Percentiles rank a stretch among this genome's conserved stretches.
phyloP scores from a whole-genome alignment of 495 filamentous ascomycete species.

The Daldinia loculata region DNA sequence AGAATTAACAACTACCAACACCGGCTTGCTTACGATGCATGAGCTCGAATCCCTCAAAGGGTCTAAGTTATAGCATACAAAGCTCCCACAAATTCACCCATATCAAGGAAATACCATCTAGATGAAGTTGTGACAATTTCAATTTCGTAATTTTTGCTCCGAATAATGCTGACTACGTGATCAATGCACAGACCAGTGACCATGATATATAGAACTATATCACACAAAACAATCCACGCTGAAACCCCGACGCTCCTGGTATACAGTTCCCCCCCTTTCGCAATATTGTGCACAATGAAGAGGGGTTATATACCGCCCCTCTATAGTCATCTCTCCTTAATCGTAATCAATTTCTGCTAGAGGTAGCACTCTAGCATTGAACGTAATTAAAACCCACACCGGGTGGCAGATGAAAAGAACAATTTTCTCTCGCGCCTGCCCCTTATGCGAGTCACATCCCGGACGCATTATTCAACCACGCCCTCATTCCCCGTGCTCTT shows the following conservation, averaged over 20 bases:
- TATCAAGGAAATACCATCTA: not conserved
- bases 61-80: no score
- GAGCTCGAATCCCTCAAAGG: not conserved
- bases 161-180: slow-evolving; percentile 35
- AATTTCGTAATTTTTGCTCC: slow-evolving; percentile 31
- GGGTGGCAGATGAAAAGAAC: slow-evolving; percentile 37
- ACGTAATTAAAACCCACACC: slow-evolving; percentile 36
- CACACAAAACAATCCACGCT: slow-evolving; percentile 26
- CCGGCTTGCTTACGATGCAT: not conserved
- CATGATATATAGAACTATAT: slow-evolving; percentile 31
- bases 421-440: slow-evolving; percentile 21
- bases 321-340: slow-evolving; percentile 23
- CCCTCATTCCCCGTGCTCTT: slow-evolving; percentile 17
- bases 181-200: slow-evolving; percentile 19
- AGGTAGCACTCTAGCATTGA: slow-evolving; percentile 16
- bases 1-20: not conserved
- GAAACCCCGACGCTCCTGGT: slow-evolving; percentile 35
- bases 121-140: slow-evolving; percentile 29
- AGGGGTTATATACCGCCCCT: slow-evolving; percentile 37
- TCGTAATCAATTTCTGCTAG: slow-evolving; percentile 35
- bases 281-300: slow-evolving; percentile 30
- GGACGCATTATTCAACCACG: slow-evolving; percentile 14
- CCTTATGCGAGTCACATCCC: slow-evolving; percentile 9
- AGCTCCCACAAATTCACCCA: not conserved
- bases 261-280: slow-evolving; percentile 31